Conservation (phyloP, 768 basidiomycete species). For the Agaricus sinodeliciosus region DNA sequence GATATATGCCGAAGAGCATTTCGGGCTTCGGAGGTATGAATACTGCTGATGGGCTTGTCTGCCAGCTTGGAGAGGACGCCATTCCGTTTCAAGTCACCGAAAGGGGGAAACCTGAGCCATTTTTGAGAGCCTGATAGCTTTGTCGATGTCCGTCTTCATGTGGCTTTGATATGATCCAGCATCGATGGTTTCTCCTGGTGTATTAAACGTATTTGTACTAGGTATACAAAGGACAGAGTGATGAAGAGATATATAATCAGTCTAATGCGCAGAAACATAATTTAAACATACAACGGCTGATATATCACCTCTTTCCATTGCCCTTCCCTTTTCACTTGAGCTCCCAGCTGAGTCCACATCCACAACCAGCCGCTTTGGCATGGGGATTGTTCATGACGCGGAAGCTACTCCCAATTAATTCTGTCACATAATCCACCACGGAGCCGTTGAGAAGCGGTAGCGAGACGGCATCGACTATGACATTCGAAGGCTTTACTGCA, state of each 20-base stretch:
- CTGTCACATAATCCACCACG: constrained; percentile 86
- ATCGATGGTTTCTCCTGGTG: too few species aligned
- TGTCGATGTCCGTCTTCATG: too few species aligned
- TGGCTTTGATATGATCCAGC: too few species aligned
- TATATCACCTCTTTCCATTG: not conserved
- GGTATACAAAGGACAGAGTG: too few species aligned
- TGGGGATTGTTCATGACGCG: constrained; percentile 81
- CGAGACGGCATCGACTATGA: constrained; percentile 84
- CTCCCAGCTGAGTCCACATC: constrained; percentile 96
- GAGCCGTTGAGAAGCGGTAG: constrained; percentile 82
- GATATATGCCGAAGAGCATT: too few species aligned
- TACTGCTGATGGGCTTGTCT: too few species aligned
- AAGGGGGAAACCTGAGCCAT: too few species aligned
- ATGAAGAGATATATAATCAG: not conserved
- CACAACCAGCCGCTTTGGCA: constrained; percentile 85
- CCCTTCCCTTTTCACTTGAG: constrained; percentile 39
- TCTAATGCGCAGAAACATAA: not conserved
- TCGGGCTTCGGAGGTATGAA: too few species aligned
- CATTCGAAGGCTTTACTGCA: constrained; percentile 59
- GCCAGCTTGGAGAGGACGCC: too few species aligned
- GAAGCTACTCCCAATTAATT: constrained; percentile 92
- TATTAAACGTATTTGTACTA: too few species aligned
- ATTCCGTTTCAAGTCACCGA: too few species aligned
- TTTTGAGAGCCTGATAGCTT: too few species aligned
- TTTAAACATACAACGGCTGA: not conserved